Conservation (phyloP, 345 rosid genomes). For the Stellera chamaejasme region DNA sequence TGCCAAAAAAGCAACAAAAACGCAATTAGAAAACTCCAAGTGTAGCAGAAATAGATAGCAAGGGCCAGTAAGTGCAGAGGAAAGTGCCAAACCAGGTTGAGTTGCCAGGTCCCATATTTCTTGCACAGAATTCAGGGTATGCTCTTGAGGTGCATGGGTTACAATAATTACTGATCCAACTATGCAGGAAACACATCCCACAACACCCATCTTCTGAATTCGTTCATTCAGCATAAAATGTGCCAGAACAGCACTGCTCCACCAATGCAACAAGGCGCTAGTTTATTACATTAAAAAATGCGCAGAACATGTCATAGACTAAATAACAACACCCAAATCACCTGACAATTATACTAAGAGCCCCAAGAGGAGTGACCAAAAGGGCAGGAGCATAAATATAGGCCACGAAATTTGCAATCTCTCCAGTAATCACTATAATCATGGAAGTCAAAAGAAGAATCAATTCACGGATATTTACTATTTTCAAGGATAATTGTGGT, state of each 20-base stretch:
- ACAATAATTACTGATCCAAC: slow-evolving; percentile 86
- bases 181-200: slow-evolving; percentile 84
- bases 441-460: slow-evolving; percentile 10
- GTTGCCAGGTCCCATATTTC: slow-evolving; percentile 80
- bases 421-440: slow-evolving; percentile 71
- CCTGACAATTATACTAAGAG: slow-evolving; percentile 87
- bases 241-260: slow-evolving; percentile 71
- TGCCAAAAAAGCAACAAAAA: slow-evolving; percentile 24
- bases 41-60: neutral
- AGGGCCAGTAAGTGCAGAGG: slow-evolving; percentile 5
- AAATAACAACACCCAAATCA: slow-evolving; percentile 13
- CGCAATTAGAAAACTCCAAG: slow-evolving; percentile 8
- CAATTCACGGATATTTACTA: neutral
- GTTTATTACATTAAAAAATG: slow-evolving; percentile 1
- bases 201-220: slow-evolving; percentile 62
- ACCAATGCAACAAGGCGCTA: slow-evolving; percentile 13
- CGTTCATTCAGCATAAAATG: slow-evolving; percentile 78
- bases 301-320: neutral
- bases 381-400: slow-evolving; percentile 93
- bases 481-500: no score
- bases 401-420: slow-evolving; percentile 86
- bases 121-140: slow-evolving; percentile 60
- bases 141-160: slow-evolving; percentile 86
- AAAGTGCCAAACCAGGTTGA: slow-evolving; percentile 52
- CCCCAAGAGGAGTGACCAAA: slow-evolving; percentile 89